Conservation (phyloP, 2,329 filamentous ascomycete species). For the Orbilia oligospora region DNA sequence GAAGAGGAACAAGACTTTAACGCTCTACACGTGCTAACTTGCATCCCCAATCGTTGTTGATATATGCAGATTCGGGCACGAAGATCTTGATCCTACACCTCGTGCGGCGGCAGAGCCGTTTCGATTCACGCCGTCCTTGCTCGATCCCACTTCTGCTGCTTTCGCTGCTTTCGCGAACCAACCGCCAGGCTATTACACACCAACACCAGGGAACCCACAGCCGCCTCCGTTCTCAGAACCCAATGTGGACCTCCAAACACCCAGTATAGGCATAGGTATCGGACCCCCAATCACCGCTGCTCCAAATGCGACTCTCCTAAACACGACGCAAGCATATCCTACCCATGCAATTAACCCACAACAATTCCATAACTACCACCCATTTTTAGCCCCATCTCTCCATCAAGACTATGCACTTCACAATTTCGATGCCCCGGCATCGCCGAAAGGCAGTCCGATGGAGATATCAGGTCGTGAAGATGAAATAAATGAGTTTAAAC, state of each 20-base stretch:
- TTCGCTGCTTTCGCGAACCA: slow-evolving; percentile 86
- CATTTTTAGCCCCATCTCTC: slow-evolving; percentile 75
- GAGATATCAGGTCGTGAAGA: slow-evolving; percentile 61
- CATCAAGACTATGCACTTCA: slow-evolving; percentile 67
- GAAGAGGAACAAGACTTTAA: no score
- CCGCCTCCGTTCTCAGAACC: slow-evolving; percentile 69
- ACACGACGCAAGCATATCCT: slow-evolving; percentile 72
- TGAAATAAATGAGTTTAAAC: slow-evolving; percentile 53
- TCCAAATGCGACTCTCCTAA: slow-evolving; percentile 44
- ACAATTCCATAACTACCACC: slow-evolving; percentile 78
- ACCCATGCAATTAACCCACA: slow-evolving; percentile 72
- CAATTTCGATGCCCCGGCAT: slow-evolving; percentile 62
- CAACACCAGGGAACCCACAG: slow-evolving; percentile 86
- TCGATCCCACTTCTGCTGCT: slow-evolving; percentile 86
- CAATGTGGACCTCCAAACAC: slow-evolving; percentile 85
- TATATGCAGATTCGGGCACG: slow-evolving; percentile 58
- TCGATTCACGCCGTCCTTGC: slow-evolving; percentile 87
- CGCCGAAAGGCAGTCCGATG: slow-evolving; percentile 64
- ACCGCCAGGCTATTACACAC: slow-evolving; percentile 86
- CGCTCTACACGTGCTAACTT: slow-evolving; percentile 1
- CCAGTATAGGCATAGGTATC: slow-evolving; percentile 80
- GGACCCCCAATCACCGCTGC: slow-evolving; percentile 81
- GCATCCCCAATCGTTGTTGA: neutral
- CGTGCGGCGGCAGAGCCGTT: slow-evolving; percentile 84
- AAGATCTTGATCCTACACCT: slow-evolving; percentile 85